Evolutionary conservation across 1,284 basidiomycete species (phyloP), one percentile per base, ranked within the genome.

Genomic region (Quambalaria eucalypti): DNA sequence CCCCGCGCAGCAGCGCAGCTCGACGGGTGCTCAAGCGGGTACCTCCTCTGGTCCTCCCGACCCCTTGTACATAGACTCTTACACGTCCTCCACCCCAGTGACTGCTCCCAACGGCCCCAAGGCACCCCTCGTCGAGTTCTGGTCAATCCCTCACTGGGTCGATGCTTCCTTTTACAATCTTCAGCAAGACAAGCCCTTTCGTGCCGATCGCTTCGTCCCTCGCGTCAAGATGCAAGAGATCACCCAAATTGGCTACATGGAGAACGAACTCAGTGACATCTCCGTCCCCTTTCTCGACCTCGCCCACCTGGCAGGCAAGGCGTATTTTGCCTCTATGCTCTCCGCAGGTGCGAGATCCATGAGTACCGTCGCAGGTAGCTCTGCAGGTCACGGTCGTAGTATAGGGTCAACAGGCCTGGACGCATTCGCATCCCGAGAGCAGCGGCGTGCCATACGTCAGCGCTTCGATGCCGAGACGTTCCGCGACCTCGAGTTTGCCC

Each of bases 211-310:
- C 10, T 75, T 75, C 46, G 71, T 75, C 21, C 71, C 73, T 10
- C 61, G 73, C 28, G 74, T 71, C 60, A 73, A 73, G 53, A 75
- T 75, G 73, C 64, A 73, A 59, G 73, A 69, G 36, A 57, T 75
- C 16, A 69, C 71, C 49, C 68, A 74, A 70, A 66, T 70, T 59
- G 73, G 73, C 39, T 61, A 70, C 50, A 71, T 75, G 65, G 72
- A 74, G 39, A 67, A 70, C 40, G 62, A 69, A 47, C 63, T 71
- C 51, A 66, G 68, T 36, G 64, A 71, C 33, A 68, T 75, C 16
- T 60, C 64, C 26, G 65, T 75, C 10, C 73, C 73, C 2, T 74
- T 63, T 48, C 53, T 75, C n/a, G 66, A 71, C 19, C 59, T 71
- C 33, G 28, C 21, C 10, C 19, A 21, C 8, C 16, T 42, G 5